These are phyloP conservation scores for Violaceomyces palustris DNA, from an alignment of 1,284 basidiomycete species.

Conservation along the genomic window DNA sequence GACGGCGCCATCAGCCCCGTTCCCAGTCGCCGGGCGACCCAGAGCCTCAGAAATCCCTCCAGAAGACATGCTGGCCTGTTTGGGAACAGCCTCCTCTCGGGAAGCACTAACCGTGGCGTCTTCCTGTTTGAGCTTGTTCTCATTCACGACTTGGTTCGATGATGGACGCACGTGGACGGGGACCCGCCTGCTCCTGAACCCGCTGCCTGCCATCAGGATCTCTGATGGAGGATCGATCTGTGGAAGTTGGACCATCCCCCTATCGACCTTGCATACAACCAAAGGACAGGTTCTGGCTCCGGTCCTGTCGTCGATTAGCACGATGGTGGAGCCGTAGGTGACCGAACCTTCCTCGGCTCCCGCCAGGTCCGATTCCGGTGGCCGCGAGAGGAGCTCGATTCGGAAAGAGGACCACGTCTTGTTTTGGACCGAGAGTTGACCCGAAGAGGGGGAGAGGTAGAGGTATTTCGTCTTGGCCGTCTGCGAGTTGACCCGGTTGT, in stretches of 20 bases:
- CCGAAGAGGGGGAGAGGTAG: slow-evolving; percentile 60
- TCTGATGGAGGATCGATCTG: slow-evolving; percentile 19
- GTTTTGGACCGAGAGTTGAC: slow-evolving; percentile 76
- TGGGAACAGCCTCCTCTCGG: too few species aligned
- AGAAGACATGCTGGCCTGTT: too few species aligned
- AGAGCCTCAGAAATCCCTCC: too few species aligned
- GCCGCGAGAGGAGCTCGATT: slow-evolving; percentile 60
- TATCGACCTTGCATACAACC: slow-evolving; percentile 86
- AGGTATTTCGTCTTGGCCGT: slow-evolving; percentile 95
- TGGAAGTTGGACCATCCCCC: slow-evolving; percentile 62
- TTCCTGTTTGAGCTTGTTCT: too few species aligned
- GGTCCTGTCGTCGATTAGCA: slow-evolving; percentile 74
- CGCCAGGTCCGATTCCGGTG: slow-evolving; percentile 32
- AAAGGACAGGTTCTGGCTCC: slow-evolving; percentile 81
- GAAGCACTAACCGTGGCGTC: too few species aligned
- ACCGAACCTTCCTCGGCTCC: slow-evolving; percentile 55
- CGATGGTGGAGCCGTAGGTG: slow-evolving; percentile 83
- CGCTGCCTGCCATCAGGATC: slow-evolving; percentile 18
- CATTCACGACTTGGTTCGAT: too few species aligned
- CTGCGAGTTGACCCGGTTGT: slow-evolving; percentile 94
- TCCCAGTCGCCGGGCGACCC: too few species aligned
- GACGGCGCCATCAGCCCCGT: too few species aligned
- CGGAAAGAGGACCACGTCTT: slow-evolving; percentile 88
- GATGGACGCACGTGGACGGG: too few species aligned
- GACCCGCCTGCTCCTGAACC: slow-evolving; percentile 15